phyloP scores from a whole-genome alignment of 371 early-diverging fungal genomes.

The Mucor piriformis region DNA sequence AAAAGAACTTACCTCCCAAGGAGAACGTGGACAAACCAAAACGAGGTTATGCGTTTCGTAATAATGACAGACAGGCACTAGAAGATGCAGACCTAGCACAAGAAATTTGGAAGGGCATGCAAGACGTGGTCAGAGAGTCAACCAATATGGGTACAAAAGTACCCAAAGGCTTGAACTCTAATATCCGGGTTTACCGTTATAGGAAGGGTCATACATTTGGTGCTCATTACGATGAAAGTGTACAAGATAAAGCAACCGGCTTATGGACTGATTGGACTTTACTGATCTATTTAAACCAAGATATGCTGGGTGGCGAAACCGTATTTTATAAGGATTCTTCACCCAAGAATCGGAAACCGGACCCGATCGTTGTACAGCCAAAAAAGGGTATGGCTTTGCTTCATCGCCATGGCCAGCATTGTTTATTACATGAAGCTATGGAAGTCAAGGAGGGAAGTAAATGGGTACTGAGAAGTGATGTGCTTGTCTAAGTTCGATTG shows the following conservation, averaged over 20 bases:
- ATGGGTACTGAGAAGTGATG: conserved; percentile 76
- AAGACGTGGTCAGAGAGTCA: conserved; percentile 30
- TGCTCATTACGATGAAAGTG: conserved; percentile 77
- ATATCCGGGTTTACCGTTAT: conserved; percentile 78
- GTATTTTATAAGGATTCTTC: conserved; percentile 61
- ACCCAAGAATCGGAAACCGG: conserved; percentile 18
- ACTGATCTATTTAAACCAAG: conserved; percentile 67
- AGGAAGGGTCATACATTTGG: conserved; percentile 70
- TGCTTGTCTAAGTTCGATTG: conserved; percentile 33
- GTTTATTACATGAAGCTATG: conserved; percentile 75
- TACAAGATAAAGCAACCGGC: conserved; percentile 45
- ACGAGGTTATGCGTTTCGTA: conserved; percentile 70
- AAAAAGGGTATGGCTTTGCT: conserved; percentile 67
- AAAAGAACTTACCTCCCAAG: conserved; percentile 39
- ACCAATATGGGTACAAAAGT: conserved; percentile 17
- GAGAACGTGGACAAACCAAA: conserved; percentile 42
- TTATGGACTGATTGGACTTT: conserved; percentile 68
- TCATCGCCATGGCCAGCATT: conserved; percentile 77
- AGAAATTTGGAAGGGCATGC: conserved; percentile 65
- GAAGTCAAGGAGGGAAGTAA: conserved; percentile 68
- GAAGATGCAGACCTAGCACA: conserved; percentile 54
- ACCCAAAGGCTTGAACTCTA: conserved; percentile 53
- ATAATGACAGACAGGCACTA: conserved; percentile 69
- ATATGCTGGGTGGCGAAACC: conserved; percentile 70
- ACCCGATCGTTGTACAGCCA: conserved; percentile 58